Base-by-base conservation (phyloP, 2,329 filamentous ascomycete species). In the Pyrenophora graminea region DNA sequence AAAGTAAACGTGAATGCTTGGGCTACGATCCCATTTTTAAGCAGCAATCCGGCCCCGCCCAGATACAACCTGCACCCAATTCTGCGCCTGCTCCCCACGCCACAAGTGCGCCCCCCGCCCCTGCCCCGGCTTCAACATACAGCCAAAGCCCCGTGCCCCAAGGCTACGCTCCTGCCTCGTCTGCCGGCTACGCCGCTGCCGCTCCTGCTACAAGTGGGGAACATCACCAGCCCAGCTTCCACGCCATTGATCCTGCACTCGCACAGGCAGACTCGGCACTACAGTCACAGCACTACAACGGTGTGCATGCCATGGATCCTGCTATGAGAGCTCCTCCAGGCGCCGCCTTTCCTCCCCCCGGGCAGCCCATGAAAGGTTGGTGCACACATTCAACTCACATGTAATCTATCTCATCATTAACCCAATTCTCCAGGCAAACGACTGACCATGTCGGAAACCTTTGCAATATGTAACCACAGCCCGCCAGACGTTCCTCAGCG, bases 21-120 rank as follows among this genome's bases (percentile, higher is more conserved):
- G 90, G 90, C 48, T 94, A 94, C 82, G 90, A 94, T 68, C 89
- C 90, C 32, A 90, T 93, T 67, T 94, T 93, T 78, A 90, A 91
- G 75, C 83, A 87, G 57, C 85, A 87, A 64, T 77, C 82, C 39
- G 84, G 85, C 45, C 88, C 88, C 25, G 82, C 88, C 40, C 83
- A 85, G 58, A 88, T 91, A 56, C 89, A 93, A 71, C 83, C 88
- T 17, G 85, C 85, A 10, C 84, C 86, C 48, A 84, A 82, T 61
- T 69, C 74, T 27, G 61, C 74, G 19, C 66, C 71, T 36, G 56
- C 74, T 41, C 66, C 69, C 40, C 64, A 74, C 47, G 59, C 68
- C 30, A 53, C 67, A 13, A 61, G 66, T 21, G 64, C 67, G 21
- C 64, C 61, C 44, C 65, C 64, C 27, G 66, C 68, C 15, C 61